Base-by-base conservation (phyloP, 2,329 filamentous ascomycete species). In the Kalmusia sp. region DNA sequence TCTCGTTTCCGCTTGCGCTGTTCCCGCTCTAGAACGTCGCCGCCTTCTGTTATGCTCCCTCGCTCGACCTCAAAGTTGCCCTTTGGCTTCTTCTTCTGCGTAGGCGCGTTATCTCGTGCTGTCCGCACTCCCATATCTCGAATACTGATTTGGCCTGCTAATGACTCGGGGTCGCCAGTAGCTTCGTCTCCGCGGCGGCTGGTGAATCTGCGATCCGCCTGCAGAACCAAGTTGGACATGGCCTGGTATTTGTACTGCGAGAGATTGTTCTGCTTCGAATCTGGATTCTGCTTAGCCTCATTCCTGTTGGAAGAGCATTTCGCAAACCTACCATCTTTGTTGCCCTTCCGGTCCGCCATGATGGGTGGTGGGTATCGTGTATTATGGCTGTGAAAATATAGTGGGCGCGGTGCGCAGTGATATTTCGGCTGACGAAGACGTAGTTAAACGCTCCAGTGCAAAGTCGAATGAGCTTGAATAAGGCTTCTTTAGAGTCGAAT, bases 171-270 rank as follows among this genome's bases (percentile, higher is more conserved):
- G 75, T 99, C 95, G 68, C 95, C 95, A 46, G 93, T 98, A 60
- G 92, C 88, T 80, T 99, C 96, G 78, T 99, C 93, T 66, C 88
- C 92, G 69, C 92, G 88, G 75, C 95, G 88, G 61, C 92, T 92
- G 68, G 96, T 89, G 75, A 99, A 98, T 68, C 95, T 89, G 80
- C 93, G 89, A 82, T 99, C 95, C 81, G 92, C 93, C 90, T 99
- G 95, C 86, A 99, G 91, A 74, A 99, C 95, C 92, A 99, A 89
- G 87, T 99, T 99, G 81, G 95, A 99, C 95, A 99, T 98, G 77
- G 91, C 92, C 87, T 92, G 92, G 86, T 97, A 96, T 79, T 97
- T 97, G 85, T 96, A 97, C 79, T 96, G 93, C 77, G 92, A 93
- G 70, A 96, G 90, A 89, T 95, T 80, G 69, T 84, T 70, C 54